Evolutionary conservation across 345 rosid genomes (phyloP), one percentile per base, ranked within the genome.

Genomic region (Xanthoceras sorbifolium): DNA sequence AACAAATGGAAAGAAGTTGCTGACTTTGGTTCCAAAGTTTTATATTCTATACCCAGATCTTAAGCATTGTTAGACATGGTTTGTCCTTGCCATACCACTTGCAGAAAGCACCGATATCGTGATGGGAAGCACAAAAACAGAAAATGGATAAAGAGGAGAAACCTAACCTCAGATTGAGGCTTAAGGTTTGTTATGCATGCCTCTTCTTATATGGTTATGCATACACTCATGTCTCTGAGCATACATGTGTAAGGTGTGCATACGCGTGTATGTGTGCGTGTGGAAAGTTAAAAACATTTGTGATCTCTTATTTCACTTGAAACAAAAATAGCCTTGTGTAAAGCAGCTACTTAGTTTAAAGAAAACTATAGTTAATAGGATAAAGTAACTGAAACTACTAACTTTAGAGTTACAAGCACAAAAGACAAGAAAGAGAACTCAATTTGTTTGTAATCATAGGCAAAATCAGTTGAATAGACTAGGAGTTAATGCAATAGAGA

Each of bases 111-210:
- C 1, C n/a, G 28, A 38, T 8, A 72, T 8, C 9, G 36, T 25
- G 7, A 12, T 15, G 5, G n/a, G 10, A 72, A 38, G 23, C 22
- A 23, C 2, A 36, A 38, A 59, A 57, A 20, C 18, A 55, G 60
- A 38, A 36, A 68, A 68, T 68, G 22, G 72, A 68, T 68, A 26
- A n/a, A 28, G 55, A 50, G 2, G 25, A 9, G 73, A 69, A 68
- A 20, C 18, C 26, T 50, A 50, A 31, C 42, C 32, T 50, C 26
- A 20, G 18, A 54, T 25, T 15, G 34, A 71, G 65, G 1, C 28
- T 57, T 57, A 57, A 7, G 62, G 62, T 57, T 17, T 57, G 28
- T 57, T 20, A 57, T 23, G 10, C 62, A 57, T 57, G 62, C 26
- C 62, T 57, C 62, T 57, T 8, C 25, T 42, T 42, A 14, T 57